A percentile compares a stretch with the other conserved stretches of the same genome.
Conservation (phyloP, 805 yeast species). For the Lipomyces orientalis region DNA sequence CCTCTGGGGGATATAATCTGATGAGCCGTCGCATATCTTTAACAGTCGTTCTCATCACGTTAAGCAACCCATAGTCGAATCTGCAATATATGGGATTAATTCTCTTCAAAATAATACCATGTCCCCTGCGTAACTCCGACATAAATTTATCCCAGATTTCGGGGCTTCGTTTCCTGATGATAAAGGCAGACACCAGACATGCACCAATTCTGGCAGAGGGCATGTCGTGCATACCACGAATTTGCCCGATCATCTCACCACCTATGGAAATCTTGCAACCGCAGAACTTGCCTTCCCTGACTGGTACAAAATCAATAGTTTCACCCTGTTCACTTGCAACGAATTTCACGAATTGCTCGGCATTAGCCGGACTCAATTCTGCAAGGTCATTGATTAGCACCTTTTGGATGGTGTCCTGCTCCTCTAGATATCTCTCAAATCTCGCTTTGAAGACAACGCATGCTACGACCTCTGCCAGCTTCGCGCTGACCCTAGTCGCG, state of each 20-base stretch:
- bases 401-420: not conserved
- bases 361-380: slow-evolving; percentile 26
- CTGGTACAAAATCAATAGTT: not conserved
- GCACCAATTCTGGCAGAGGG: slow-evolving; percentile 22
- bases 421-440: slow-evolving; percentile 12
- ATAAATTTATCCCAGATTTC: slow-evolving; percentile 24
- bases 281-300: slow-evolving; percentile 3
- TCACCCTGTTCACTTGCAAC: slow-evolving; percentile 19
- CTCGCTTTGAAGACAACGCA: slow-evolving; percentile 20
- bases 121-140: slow-evolving; percentile 9
- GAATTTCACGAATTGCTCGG: slow-evolving; percentile 22
- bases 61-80: not conserved
- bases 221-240: slow-evolving; percentile 23
- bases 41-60: slow-evolving; percentile 18
- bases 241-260: slow-evolving; percentile 21
- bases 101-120: slow-evolving; percentile 18
- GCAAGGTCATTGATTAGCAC: slow-evolving; percentile 24
- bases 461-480: slow-evolving; percentile 25
- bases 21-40: slow-evolving; percentile 14
- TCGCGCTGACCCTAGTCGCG: not conserved
- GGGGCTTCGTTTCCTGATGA: slow-evolving; percentile 22
- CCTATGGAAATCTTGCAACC: slow-evolving; percentile 21
- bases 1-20: not conserved
- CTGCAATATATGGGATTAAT: slow-evolving; percentile 19
- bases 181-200: slow-evolving; percentile 24